Percentiles rank a stretch among this genome's conserved stretches.
Conservation (phyloP, 805 yeast genomes). For the Candida sonorensis region DNA sequence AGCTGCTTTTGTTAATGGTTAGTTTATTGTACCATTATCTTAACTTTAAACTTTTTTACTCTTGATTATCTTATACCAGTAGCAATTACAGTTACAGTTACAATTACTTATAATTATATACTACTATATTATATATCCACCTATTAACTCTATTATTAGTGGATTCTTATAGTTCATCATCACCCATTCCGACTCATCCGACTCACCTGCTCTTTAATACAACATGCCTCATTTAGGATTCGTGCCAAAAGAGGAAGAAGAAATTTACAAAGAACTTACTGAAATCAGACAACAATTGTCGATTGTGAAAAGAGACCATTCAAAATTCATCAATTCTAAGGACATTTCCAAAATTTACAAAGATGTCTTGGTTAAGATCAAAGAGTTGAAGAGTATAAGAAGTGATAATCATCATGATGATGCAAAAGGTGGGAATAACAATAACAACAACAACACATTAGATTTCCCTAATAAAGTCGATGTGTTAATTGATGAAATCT, state of each 20-base stretch:
- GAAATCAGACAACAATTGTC: slow-evolving; percentile 38
- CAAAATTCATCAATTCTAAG: slow-evolving; percentile 57
- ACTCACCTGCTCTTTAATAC: too few relatives aligned
- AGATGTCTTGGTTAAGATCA: slow-evolving; percentile 46
- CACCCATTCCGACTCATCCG: too few relatives aligned
- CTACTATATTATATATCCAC: too few relatives aligned
- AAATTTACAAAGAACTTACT: slow-evolving; percentile 32
- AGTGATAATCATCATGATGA: slow-evolving; percentile 30
- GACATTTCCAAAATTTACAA: slow-evolving; percentile 59
- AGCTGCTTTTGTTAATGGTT: too few relatives aligned
- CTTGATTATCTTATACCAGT: too few relatives aligned
- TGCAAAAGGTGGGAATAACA: too few relatives aligned
- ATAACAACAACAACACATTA: neutral
- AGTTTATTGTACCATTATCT: too few relatives aligned
- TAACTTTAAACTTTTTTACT: too few relatives aligned
- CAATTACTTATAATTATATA: too few relatives aligned
- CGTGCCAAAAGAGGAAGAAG: slow-evolving; percentile 27
- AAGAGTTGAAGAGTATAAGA: slow-evolving; percentile 47
- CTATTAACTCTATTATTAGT: too few relatives aligned
- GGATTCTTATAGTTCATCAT: too few relatives aligned
- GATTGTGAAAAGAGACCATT: slow-evolving; percentile 53
- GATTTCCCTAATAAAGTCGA: slow-evolving; percentile 51
- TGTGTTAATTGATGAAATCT: slow-evolving; percentile 75
- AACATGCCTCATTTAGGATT: slow-evolving; percentile 20
- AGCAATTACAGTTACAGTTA: too few relatives aligned